Percentiles rank a stretch among this genome's conserved stretches.
These are phyloP conservation scores for Acanthamoeba healyi DNA, from an alignment of 208 protist species.

Conservation along the genomic window DNA sequence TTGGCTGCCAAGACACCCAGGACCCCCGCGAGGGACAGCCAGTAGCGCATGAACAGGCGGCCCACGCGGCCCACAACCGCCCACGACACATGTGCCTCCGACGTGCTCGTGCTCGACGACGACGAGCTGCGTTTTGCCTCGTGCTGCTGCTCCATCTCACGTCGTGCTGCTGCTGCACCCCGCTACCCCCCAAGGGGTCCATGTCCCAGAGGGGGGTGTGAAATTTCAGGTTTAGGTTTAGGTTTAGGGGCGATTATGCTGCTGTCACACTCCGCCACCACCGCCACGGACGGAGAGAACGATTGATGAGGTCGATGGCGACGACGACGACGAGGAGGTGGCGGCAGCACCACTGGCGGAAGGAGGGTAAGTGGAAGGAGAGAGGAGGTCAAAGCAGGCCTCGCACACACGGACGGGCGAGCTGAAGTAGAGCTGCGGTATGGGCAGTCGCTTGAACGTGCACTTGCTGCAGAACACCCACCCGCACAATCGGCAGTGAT, in stretches of 20 bases:
- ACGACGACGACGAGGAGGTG: neutral
- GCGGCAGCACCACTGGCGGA: neutral
- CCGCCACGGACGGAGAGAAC: no score
- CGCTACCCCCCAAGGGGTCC: no score
- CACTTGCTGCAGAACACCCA: slow-evolving; percentile 21
- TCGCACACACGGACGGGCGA: slow-evolving; percentile 39
- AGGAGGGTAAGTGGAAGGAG: neutral
- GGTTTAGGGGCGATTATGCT: no score
- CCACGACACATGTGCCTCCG: neutral
- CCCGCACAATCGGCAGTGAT: slow-evolving; percentile 23
- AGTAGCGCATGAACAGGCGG: neutral
- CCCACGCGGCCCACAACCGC: neutral
- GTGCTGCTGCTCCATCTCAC: no score
- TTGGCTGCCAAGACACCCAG: neutral
- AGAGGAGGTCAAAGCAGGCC: slow-evolving; percentile 17
- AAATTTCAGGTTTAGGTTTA: no score
- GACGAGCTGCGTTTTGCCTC: no score
- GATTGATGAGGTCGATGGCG: neutral
- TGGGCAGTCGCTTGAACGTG: slow-evolving; percentile 49
- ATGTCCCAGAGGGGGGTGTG: no score
- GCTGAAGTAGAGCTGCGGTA: slow-evolving; percentile 19
- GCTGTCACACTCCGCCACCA: no score
- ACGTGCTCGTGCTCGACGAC: neutral
- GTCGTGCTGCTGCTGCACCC: no score
- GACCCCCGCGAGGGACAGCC: neutral